A percentile compares a stretch with the other conserved stretches of the same genome.
Evolutionary conservation across 306 rosid species (phyloP).

Genomic region (Malus asiatica): DNA sequence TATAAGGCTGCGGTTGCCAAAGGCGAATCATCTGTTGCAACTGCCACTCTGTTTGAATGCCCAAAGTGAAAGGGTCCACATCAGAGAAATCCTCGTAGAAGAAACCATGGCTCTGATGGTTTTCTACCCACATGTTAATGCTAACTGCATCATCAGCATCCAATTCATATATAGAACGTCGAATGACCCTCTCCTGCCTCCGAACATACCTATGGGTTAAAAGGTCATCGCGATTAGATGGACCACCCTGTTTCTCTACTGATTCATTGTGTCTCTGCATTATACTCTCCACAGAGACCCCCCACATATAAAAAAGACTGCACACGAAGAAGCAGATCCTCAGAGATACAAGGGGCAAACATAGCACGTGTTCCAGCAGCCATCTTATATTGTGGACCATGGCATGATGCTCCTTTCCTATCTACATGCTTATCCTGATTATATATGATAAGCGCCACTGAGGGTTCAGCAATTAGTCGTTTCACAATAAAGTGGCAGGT

Average conservation of each 20-base stretch:
- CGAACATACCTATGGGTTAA: slow-evolving; percentile 81
- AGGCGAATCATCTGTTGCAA: too few relatives aligned
- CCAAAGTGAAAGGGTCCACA: too few relatives aligned
- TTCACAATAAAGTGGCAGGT: slow-evolving; percentile 88
- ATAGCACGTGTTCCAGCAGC: too few relatives aligned
- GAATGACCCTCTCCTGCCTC: slow-evolving; percentile 84
- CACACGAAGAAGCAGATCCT: slow-evolving; percentile 40
- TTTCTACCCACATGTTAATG: slow-evolving; percentile 70
- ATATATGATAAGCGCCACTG: slow-evolving; percentile 69
- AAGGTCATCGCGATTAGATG: slow-evolving; percentile 85
- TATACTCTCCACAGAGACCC: slow-evolving; percentile 93
- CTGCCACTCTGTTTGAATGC: too few relatives aligned
- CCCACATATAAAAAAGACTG: slow-evolving; percentile 70
- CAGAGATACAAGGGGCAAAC: too few relatives aligned
- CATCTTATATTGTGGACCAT: slow-evolving; percentile 6
- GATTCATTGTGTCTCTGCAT: slow-evolving; percentile 91
- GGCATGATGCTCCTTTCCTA: too few relatives aligned
- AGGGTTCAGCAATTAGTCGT: slow-evolving; percentile 26
- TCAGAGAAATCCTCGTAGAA: too few relatives aligned
- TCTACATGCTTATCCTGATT: too few relatives aligned
- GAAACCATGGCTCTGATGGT: slow-evolving; percentile 43
- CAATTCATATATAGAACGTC: slow-evolving; percentile 68
- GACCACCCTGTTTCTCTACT: slow-evolving; percentile 86
- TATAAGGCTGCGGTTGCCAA: too few relatives aligned
- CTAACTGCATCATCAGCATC: slow-evolving; percentile 78